These are phyloP conservation scores for Dipodascopsis tothii DNA, from an alignment of 805 yeast genomes.

Conservation along the genomic window DNA sequence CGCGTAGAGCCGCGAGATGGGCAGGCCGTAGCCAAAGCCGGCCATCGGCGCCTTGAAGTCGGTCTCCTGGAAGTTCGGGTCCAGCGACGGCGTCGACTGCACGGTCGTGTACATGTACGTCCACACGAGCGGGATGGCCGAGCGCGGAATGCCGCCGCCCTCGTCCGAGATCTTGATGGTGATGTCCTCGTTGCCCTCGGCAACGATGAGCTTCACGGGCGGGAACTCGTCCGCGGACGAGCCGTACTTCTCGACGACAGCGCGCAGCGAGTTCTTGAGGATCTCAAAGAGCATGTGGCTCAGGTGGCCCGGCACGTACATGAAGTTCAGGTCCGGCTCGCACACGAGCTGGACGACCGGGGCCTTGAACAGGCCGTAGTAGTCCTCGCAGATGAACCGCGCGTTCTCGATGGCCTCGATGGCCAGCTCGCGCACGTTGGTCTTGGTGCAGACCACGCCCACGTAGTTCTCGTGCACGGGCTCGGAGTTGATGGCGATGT, in stretches of 20 bases:
- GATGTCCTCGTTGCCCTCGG: slow-evolving; percentile 84
- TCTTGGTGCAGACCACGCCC: slow-evolving; percentile 79
- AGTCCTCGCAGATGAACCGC: slow-evolving; percentile 81
- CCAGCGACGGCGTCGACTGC: slow-evolving; percentile 58
- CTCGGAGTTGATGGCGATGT: slow-evolving; percentile 70
- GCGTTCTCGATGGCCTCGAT: slow-evolving; percentile 87
- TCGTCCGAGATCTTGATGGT: slow-evolving; percentile 86
- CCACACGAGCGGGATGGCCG: slow-evolving; percentile 81
- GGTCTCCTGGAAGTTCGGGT: slow-evolving; percentile 49
- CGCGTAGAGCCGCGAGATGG: slow-evolving; percentile 77
- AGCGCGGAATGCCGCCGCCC: slow-evolving; percentile 87
- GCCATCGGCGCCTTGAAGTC: slow-evolving; percentile 88
- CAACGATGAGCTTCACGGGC: slow-evolving; percentile 76
- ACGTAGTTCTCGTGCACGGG: slow-evolving; percentile 62
- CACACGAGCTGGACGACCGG: slow-evolving; percentile 76
- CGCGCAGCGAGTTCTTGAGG: slow-evolving; percentile 76
- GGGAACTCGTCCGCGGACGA: slow-evolving; percentile 66
- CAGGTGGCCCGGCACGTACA: slow-evolving; percentile 90
- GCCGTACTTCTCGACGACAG: slow-evolving; percentile 76
- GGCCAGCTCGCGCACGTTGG: slow-evolving; percentile 76
- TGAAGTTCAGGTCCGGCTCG: slow-evolving; percentile 66
- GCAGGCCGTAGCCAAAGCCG: slow-evolving; percentile 87
- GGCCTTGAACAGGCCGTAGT: slow-evolving; percentile 78
- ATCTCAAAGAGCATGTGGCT: slow-evolving; percentile 88
- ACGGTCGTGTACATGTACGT: slow-evolving; percentile 87